Base-by-base conservation (phyloP, 371 early-diverging fungal genomes). In the Rhizopus delemar region DNA sequence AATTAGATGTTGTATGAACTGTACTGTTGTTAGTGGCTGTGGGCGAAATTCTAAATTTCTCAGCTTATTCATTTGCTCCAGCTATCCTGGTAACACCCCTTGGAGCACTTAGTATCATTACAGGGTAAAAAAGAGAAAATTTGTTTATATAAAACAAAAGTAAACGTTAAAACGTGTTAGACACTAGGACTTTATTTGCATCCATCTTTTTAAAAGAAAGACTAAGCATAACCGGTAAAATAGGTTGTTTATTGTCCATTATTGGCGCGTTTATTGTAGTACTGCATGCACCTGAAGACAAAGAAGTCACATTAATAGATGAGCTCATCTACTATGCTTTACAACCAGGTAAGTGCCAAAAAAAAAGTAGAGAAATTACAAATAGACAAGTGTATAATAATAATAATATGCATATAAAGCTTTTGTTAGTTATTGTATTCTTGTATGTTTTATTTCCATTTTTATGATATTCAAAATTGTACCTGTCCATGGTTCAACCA, bases 61-160 rank as follows among this genome's bases (percentile, higher is more conserved):
- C 90, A 7, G 96, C 94, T 0, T 96, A 95, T 70, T 86, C 94
- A 39, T 95, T 88, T 80, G 94, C 96, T 39, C 96, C 96, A 0
- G 92, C 95, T 34, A 93, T 94, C 56, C 81, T 95, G 31, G 93
- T 96, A 7, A 94, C 96, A 31, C 95, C 96, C 4, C 77, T 95
- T 48, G 95, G 96, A 35, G 91, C 92, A 2, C 78, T 96, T 13
- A 87, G 87, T 68, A 96, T 95, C 15, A 87, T 94, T 53, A 81
- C 94, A 34, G 89, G 89, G 86, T 86, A 80, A 57, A 60, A 9
- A 34, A 38, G 4, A 15, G 43, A 46, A 11, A 8, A 32, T 34
- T 12, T 32, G 32, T 34, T 31, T 43, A 12, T 45, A 13, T 22
- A 36, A 29, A 12, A n/a, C n/a, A n/a, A 12, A 28, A 59, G 32